Conservation (phyloP, 2,329 filamentous ascomycete genomes). For the Epichloe brachyelytri region DNA sequence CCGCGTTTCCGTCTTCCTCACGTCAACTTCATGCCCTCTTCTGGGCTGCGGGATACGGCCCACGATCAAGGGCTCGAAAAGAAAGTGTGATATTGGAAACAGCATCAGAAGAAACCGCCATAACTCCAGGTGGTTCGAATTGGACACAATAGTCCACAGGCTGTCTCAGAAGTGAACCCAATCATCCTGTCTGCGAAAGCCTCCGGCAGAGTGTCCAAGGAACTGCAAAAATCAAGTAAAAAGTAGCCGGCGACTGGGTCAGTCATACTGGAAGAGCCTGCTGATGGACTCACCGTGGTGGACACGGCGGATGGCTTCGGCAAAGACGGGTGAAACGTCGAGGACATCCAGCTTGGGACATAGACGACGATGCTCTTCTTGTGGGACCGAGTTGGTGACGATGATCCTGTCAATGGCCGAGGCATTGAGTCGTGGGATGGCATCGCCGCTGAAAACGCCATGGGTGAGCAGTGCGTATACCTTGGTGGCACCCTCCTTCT, state of each 20-base stretch:
- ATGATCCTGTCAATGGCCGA: slow-evolving; percentile 87
- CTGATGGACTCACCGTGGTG: slow-evolving; percentile 98
- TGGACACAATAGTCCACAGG: neutral
- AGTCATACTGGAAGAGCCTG: slow-evolving; percentile 55
- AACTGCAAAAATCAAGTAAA: neutral
- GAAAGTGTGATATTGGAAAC: neutral
- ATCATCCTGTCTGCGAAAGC: neutral
- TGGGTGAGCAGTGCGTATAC: slow-evolving; percentile 92
- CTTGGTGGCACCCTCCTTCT: slow-evolving; percentile 83
- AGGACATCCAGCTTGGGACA: slow-evolving; percentile 87
- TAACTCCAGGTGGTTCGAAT: neutral
- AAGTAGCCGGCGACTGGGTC: neutral
- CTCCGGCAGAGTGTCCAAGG: neutral
- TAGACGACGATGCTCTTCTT: slow-evolving; percentile 62
- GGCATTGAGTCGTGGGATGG: slow-evolving; percentile 85
- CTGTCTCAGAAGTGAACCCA: neutral
- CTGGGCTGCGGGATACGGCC: neutral
- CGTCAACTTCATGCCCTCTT: neutral
- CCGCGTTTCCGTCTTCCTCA: neutral
- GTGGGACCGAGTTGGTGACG: slow-evolving; percentile 90
- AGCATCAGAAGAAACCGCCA: neutral
- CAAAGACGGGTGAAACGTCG: slow-evolving; percentile 81
- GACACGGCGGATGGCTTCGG: slow-evolving; percentile 87
- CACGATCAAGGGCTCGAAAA: neutral
- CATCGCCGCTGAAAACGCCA: slow-evolving; percentile 88